These are phyloP conservation scores for Cladophialophora yegresii DNA, from an alignment of 2,329 filamentous ascomycete genomes.

Conservation along the genomic window DNA sequence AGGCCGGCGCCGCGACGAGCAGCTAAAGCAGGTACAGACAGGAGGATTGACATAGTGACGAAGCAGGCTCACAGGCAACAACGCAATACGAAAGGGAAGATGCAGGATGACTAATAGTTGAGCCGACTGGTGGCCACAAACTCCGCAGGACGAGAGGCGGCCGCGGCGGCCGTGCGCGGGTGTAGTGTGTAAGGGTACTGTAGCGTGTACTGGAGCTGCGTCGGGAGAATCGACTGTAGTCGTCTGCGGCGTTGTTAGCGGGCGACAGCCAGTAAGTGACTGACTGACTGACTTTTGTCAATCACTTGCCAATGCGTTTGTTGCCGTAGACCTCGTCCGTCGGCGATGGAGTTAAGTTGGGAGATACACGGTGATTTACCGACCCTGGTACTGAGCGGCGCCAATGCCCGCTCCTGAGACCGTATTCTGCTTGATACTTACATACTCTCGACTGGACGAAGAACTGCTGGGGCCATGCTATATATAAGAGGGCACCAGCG, in stretches of 20 bases:
- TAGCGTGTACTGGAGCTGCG: too few species aligned
- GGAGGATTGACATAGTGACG: neutral
- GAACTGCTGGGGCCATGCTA: neutral
- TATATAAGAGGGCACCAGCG: neutral
- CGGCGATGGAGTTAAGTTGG: neutral
- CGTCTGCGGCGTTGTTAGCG: too few species aligned
- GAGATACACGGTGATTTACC: neutral
- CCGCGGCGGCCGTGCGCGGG: too few species aligned
- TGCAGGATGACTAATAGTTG: neutral
- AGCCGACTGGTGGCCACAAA: too few species aligned
- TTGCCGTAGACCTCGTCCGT: neutral
- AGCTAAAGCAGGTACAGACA: neutral
- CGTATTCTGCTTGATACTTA: neutral
- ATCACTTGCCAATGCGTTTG: neutral
- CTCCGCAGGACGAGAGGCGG: too few species aligned
- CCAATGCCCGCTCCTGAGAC: neutral
- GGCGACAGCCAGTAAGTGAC: too few species aligned
- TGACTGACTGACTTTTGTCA: too few species aligned
- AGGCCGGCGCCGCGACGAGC: neutral
- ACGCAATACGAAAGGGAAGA: neutral
- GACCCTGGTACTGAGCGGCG: too few species aligned
- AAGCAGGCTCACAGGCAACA: too few species aligned
- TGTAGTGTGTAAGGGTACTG: too few species aligned
- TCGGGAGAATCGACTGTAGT: too few species aligned
- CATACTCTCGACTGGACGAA: neutral